A percentile compares a stretch with the other conserved stretches of the same genome.
Evolutionary conservation across 2,329 filamentous ascomycete genomes (phyloP).

Genomic region (Metarhizium album): DNA sequence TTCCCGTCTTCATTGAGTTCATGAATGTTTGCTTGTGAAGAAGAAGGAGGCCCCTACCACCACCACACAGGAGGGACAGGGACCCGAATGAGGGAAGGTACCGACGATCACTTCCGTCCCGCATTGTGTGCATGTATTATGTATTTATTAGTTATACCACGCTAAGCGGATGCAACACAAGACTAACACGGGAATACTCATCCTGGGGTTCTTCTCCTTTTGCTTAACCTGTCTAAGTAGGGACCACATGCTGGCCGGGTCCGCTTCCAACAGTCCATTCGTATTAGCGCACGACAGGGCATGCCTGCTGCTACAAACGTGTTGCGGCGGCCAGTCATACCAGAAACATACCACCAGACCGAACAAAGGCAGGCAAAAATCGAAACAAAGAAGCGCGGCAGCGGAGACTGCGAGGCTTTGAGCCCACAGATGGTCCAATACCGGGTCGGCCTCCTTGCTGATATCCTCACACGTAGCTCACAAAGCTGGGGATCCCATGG

Average conservation of each 20-base stretch:
- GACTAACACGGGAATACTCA: not conserved
- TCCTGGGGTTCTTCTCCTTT: not conserved
- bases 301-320: not conserved
- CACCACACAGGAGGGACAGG: not conserved
- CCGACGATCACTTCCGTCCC: not conserved
- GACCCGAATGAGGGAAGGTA: not conserved
- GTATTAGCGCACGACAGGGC: not conserved
- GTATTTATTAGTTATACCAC: too few species aligned
- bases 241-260: not conserved
- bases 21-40: not conserved
- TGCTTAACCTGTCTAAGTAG: not conserved
- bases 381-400: not conserved
- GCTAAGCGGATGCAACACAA: not conserved
- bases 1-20: too few species aligned
- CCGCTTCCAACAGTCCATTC: not conserved
- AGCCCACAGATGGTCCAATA: not conserved
- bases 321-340: not conserved
- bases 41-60: too few species aligned
- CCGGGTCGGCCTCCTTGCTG: not conserved
- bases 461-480: not conserved
- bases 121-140: not conserved
- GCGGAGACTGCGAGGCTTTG: slow-evolving; percentile 3
- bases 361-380: slow-evolving; percentile 1
- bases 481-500: not conserved
- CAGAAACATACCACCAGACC: not conserved